A percentile compares a stretch with the other conserved stretches of the same genome.
Conservation (phyloP, 257 asterid species). For the Coffea canephora region DNA sequence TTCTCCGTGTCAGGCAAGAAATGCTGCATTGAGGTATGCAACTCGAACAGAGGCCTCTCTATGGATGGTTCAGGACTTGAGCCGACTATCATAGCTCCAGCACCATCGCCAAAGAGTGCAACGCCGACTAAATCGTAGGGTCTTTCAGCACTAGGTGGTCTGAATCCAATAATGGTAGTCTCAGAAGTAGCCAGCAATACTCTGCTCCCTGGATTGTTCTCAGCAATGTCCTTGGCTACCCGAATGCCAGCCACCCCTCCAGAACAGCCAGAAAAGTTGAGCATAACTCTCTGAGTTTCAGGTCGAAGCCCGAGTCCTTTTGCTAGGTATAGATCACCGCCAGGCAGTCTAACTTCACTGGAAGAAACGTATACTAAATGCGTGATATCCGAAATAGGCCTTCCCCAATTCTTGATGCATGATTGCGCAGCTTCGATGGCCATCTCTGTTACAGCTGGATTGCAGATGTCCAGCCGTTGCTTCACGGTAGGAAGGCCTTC, state of each 20-base stretch:
- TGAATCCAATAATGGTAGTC: constrained; percentile 84
- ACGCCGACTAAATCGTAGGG: constrained; percentile 90
- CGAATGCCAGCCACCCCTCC: constrained; percentile 99
- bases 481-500: constrained; percentile 84
- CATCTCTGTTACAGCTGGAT: constrained; percentile 86
- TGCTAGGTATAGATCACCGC: constrained; percentile 91
- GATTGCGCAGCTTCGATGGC: constrained; percentile 79
- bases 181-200: constrained; percentile 83
- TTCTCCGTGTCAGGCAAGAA: constrained; percentile 81
- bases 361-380: constrained; percentile 94
- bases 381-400: constrained; percentile 67
- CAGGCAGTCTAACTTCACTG: constrained; percentile 89
- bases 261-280: constrained; percentile 94
- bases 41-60: constrained; percentile 68
- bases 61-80: constrained; percentile 29
- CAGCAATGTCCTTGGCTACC: constrained; percentile 90
- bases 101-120: constrained; percentile 93
- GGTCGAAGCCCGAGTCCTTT: constrained; percentile 79
- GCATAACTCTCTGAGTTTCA: constrained; percentile 59
- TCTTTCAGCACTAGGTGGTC: constrained; percentile 70
- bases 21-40: constrained; percentile 72
- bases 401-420: constrained; percentile 82
- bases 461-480: constrained; percentile 83
- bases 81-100: constrained; percentile 78
- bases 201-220: constrained; percentile 88